Conservation (phyloP, 2,329 filamentous ascomycete species). For the Penicillium sumatraense region DNA sequence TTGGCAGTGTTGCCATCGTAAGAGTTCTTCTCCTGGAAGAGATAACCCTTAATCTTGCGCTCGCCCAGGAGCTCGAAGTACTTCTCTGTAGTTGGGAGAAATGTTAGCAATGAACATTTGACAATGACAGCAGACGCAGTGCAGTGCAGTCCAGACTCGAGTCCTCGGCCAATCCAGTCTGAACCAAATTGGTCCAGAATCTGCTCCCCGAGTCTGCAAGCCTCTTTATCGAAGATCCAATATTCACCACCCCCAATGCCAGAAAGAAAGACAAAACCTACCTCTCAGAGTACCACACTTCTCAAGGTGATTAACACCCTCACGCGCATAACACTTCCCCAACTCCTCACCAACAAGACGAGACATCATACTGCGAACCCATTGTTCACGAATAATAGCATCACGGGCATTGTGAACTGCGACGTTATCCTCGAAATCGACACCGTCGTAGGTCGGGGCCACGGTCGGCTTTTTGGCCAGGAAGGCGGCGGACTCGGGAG, state of each 20-base stretch:
- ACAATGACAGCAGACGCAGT: too few relatives aligned
- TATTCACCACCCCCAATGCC: too few relatives aligned
- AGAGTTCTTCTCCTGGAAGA: constrained; percentile 69
- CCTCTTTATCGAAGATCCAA: too few relatives aligned
- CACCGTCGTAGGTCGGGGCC: constrained; percentile 67
- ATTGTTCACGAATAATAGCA: constrained; percentile 69
- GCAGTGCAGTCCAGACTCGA: too few relatives aligned
- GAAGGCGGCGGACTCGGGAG: constrained; percentile 67
- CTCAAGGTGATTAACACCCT: constrained; percentile 71
- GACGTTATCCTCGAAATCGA: constrained; percentile 68
- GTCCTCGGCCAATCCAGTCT: too few relatives aligned
- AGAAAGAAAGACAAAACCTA: constrained; percentile 43
- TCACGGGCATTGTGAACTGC: constrained; percentile 68
- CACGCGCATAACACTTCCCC: constrained; percentile 68
- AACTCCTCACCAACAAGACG: constrained; percentile 68
- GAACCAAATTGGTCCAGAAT: too few relatives aligned
- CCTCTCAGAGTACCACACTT: constrained; percentile 70
- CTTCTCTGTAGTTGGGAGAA: constrained; percentile 54
- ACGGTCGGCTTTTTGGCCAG: constrained; percentile 69
- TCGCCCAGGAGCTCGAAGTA: constrained; percentile 68
- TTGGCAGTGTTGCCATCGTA: constrained; percentile 36
- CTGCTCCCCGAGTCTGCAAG: too few relatives aligned
- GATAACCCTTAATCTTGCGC: constrained; percentile 65
- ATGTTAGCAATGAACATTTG: constrained; percentile 15
- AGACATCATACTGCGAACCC: constrained; percentile 72